phyloP scores from a whole-genome alignment of 257 asterid species.

The Primulina tabacum region DNA sequence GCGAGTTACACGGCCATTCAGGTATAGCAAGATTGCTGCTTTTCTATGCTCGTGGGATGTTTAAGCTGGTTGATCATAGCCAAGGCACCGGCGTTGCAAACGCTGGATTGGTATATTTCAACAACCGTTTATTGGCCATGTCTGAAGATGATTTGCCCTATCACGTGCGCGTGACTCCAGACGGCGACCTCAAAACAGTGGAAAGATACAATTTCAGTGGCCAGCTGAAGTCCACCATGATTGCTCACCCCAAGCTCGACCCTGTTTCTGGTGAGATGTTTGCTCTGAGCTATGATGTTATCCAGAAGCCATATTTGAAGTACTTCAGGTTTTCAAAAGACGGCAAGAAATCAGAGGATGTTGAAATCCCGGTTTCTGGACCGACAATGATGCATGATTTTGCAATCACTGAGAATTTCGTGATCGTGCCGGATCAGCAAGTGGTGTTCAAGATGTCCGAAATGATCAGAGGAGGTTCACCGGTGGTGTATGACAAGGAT shows the following conservation, averaged over 20 bases:
- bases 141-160: conserved; percentile 95
- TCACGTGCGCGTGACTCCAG: conserved; percentile 58
- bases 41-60: conserved; percentile 79
- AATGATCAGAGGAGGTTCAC: conserved; percentile 91
- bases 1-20: conserved; percentile 90
- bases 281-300: conserved; percentile 85
- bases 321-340: conserved; percentile 58
- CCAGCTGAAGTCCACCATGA: conserved; percentile 73
- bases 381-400: conserved; percentile 99
- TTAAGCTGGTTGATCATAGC: conserved; percentile 59
- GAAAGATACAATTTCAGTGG: conserved; percentile 57
- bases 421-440: conserved; percentile 86
- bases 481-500: conserved; percentile 70
- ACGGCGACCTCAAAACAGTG: conserved; percentile 72
- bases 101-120: conserved; percentile 88
- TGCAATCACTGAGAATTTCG: conserved; percentile 82
- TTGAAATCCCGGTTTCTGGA: conserved; percentile 75
- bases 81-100: conserved; percentile 92
- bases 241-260: conserved; percentile 95
- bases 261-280: conserved; percentile 84
- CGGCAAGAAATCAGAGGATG: conserved; percentile 71
- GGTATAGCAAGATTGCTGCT: conserved; percentile 84
- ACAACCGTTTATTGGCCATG: conserved; percentile 78
- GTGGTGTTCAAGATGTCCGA: conserved; percentile 92
- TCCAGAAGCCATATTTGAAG: conserved; percentile 80